phyloP scores from a whole-genome alignment of 495 filamentous ascomycete genomes.

The Penicillium canescens region DNA sequence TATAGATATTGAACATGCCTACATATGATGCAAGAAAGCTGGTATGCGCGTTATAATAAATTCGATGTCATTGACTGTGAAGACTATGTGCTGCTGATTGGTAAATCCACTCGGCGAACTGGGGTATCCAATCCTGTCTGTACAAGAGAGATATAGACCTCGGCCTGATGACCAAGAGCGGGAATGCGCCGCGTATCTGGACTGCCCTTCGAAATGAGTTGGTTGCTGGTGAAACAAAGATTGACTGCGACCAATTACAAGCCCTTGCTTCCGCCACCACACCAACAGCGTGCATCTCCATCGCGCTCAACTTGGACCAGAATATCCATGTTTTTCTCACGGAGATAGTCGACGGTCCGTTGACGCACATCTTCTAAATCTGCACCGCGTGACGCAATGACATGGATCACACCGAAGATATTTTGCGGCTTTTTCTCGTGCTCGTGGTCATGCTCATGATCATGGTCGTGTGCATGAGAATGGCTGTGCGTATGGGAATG shows the following conservation, averaged over 20 bases:
- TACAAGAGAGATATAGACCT: constrained; percentile 9
- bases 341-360: constrained; percentile 58
- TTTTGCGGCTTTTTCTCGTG: constrained; percentile 43
- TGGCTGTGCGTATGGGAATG: constrained; percentile 11
- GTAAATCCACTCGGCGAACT: neutral
- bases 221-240: neutral
- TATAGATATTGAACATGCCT: neutral
- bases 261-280: constrained; percentile 49
- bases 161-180: neutral
- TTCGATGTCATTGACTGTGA: neutral
- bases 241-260: constrained; percentile 11
- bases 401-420: constrained; percentile 77
- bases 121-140: constrained; percentile 7
- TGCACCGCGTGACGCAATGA: constrained; percentile 66
- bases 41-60: neutral
- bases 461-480: constrained; percentile 10
- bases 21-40: neutral
- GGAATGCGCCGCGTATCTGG: neutral
- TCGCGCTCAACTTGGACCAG: constrained; percentile 77
- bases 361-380: constrained; percentile 78
- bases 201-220: neutral
- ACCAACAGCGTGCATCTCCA: constrained; percentile 80
- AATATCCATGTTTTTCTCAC: constrained; percentile 64
- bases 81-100: constrained; percentile 9
- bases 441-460: constrained; percentile 26